phyloP scores from a whole-genome alignment of 805 yeast species.

The Torulaspora maleeae region DNA sequence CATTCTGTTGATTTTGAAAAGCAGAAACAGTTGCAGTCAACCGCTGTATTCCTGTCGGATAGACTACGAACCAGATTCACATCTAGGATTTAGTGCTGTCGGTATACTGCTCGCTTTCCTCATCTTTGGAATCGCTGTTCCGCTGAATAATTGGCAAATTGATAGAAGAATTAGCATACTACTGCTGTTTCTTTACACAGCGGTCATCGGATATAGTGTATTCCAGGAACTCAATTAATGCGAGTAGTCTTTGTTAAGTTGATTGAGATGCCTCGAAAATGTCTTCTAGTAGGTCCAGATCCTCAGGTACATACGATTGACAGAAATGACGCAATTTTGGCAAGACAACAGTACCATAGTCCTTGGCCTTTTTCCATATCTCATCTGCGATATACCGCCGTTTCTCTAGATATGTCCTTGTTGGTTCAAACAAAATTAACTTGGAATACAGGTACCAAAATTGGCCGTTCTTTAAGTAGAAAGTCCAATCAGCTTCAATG shows the following conservation, averaged over 20 bases:
- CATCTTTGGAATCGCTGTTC: slow-evolving; percentile 40
- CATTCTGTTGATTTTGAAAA: slow-evolving; percentile 37
- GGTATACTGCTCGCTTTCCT: slow-evolving; percentile 41
- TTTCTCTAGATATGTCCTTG: slow-evolving; percentile 25
- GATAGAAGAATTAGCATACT: slow-evolving; percentile 40
- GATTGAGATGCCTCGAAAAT: slow-evolving; percentile 5
- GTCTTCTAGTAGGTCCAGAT: slow-evolving; percentile 21
- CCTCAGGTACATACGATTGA: slow-evolving; percentile 29
- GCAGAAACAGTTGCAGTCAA: slow-evolving; percentile 1
- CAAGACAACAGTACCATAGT: slow-evolving; percentile 5
- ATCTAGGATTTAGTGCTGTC: slow-evolving; percentile 38
- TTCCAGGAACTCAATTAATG: slow-evolving; percentile 15
- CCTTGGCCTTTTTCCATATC: slow-evolving; percentile 23
- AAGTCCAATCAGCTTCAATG: slow-evolving; percentile 17
- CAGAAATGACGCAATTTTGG: slow-evolving; percentile 18
- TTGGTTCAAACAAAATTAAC: slow-evolving; percentile 25
- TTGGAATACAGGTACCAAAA: slow-evolving; percentile 32
- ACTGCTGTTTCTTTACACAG: slow-evolving; percentile 21
- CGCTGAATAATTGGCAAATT: slow-evolving; percentile 45
- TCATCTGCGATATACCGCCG: slow-evolving; percentile 21
- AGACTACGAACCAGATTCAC: slow-evolving; percentile 38
- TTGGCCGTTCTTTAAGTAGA: slow-evolving; percentile 18
- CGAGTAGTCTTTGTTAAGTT: not conserved
- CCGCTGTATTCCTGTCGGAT: slow-evolving; percentile 21
- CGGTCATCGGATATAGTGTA: slow-evolving; percentile 21